A percentile compares a stretch with the other conserved stretches of the same genome.
These are phyloP conservation scores for Cladosporium sp. DNA, from an alignment of 2,329 filamentous ascomycete genomes.

Conservation along the genomic window DNA sequence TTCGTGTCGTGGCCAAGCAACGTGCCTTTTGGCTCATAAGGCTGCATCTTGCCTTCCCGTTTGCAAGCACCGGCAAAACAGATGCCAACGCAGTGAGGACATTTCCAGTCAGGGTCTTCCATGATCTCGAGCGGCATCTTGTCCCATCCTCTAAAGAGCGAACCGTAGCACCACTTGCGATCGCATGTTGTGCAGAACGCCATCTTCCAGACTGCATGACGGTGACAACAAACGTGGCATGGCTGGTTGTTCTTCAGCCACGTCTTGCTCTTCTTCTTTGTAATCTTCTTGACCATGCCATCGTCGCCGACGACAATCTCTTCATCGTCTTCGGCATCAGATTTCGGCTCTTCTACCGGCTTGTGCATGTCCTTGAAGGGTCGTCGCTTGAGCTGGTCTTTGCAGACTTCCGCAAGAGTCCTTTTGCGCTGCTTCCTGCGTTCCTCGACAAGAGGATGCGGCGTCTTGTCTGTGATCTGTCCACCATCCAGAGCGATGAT, in stretches of 20 bases:
- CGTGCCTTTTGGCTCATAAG: conserved; percentile 84
- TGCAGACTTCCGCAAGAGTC: conserved; percentile 86
- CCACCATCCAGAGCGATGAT: conserved; percentile 70
- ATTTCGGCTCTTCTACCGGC: conserved; percentile 39
- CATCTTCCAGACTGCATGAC: conserved; percentile 79
- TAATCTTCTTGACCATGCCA: conserved; percentile 59
- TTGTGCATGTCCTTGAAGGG: conserved; percentile 81
- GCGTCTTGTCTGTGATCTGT: conserved; percentile 61
- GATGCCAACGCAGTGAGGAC: conserved; percentile 77
- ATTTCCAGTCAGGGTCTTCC: conserved; percentile 79
- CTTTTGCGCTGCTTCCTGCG: conserved; percentile 66
- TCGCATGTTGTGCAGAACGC: conserved; percentile 74
- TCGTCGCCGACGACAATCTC: conserved; percentile 62
- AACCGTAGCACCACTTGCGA: conserved; percentile 86
- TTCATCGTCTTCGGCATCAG: conserved; percentile 44
- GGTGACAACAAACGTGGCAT: conserved; percentile 81
- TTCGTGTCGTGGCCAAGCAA: conserved; percentile 87
- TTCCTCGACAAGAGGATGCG: conserved; percentile 67
- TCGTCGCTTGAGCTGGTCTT: conserved; percentile 74
- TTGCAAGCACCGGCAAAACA: conserved; percentile 85
- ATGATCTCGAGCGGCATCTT: conserved; percentile 79
- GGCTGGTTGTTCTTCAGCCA: conserved; percentile 47
- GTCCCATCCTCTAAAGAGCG: conserved; percentile 86
- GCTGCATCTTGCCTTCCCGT: conserved; percentile 61
- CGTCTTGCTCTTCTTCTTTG: conserved; percentile 53